Base-by-base conservation (phyloP, 1,284 basidiomycete genomes). In the Papiliotrema laurentii region DNA sequence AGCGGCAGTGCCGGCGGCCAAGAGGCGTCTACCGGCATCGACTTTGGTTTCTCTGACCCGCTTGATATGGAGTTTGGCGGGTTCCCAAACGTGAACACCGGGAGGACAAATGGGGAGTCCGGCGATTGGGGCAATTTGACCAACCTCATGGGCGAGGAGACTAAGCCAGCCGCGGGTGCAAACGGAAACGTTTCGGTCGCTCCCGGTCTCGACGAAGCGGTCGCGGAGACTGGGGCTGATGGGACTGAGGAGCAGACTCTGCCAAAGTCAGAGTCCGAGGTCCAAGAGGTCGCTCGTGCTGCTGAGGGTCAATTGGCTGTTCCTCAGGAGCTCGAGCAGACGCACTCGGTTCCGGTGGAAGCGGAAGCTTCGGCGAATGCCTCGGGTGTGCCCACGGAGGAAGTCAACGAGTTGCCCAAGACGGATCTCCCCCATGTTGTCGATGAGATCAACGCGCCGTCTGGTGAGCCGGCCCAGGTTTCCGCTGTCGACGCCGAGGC, bases 31-130 rank as follows among this genome's bases (percentile, higher is more conserved):
- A 22, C 13, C 25, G 26, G 24, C 40, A 14, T 27, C 14, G 24
- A 42, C 40, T 16, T 27, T 22, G 11, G 59, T n/a, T 68, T 68
- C 46, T 47, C 60, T n/a, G 63, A 65, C 55, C 53, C 54, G 1
- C 37, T 58, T 2, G 53, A 50, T 13, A 59, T 59, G 53, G 58
- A 56, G 36, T 22, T 34, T 22, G 47, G 38, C n/a, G 47, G 39
- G 21, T 38, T 45, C 33, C 30, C 25, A 34, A 26, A 21, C 25
- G 43, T 45, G 5, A n/a, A n/a, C n/a, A n/a, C n/a, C n/a, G 42
- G 42, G 7, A 5, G 16, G 16, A 26, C 10, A 7, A 34, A 34
- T 25, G 41, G 41, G 5, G 41, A 43, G 31, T 10, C 16, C 5
- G 43, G 31, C 24, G 47, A 48, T 25, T 48, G 47, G 47, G 47